Conservation (phyloP, 805 yeast genomes). For the Zygoascus biomembranicola region DNA sequence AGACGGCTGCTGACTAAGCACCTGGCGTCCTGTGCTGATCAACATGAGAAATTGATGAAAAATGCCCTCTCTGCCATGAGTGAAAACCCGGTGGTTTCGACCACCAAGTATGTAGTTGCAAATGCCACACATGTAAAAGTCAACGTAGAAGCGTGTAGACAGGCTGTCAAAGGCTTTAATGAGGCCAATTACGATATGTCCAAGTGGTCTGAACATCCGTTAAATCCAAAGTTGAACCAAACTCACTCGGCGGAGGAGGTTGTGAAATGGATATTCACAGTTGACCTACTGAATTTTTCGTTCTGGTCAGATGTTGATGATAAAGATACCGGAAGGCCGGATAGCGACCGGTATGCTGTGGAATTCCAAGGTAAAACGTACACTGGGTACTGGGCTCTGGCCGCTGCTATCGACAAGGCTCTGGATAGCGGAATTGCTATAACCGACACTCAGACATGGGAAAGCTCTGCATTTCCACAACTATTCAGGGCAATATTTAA, state of each 20-base stretch:
- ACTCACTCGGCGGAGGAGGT: not conserved
- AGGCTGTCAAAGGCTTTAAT: constrained; percentile 28
- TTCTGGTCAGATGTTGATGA: constrained; percentile 35
- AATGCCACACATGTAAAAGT: constrained; percentile 27
- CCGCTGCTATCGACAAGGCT: constrained; percentile 37
- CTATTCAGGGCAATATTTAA: constrained; percentile 24
- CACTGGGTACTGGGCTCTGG: constrained; percentile 40
- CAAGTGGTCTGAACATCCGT: constrained; percentile 31
- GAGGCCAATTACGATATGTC: constrained; percentile 24
- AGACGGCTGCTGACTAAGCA: too few species aligned
- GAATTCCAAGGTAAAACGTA: constrained; percentile 26
- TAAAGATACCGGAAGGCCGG: constrained; percentile 24
- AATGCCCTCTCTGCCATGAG: not conserved
- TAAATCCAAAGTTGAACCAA: constrained; percentile 25
- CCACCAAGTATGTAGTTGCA: constrained; percentile 24
- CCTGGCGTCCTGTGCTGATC: too few species aligned
- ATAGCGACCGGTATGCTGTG: constrained; percentile 28
- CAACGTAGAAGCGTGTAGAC: constrained; percentile 19
- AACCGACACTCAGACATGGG: constrained; percentile 32
- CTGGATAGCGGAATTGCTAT: constrained; percentile 32
- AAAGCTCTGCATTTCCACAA: constrained; percentile 17
- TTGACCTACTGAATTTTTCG: constrained; percentile 36
- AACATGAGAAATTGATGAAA: too few species aligned
- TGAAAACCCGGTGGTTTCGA: constrained; percentile 14
- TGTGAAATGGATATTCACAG: constrained; percentile 34